Evolutionary conservation across 2,329 filamentous ascomycete genomes (phyloP).

Genomic region (Ceratocystis alfenasii): DNA sequence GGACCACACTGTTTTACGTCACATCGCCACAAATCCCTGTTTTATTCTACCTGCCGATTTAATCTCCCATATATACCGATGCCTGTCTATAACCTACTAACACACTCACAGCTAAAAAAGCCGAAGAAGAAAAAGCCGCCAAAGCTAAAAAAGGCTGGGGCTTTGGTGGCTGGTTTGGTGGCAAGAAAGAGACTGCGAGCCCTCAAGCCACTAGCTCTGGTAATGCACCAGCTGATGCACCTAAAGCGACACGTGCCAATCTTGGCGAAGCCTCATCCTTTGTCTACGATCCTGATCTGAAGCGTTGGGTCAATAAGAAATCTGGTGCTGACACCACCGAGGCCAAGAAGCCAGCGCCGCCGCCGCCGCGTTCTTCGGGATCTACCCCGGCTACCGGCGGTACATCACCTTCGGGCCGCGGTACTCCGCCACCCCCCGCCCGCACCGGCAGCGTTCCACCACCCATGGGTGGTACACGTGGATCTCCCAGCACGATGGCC

Average conservation of each 20-base stretch:
- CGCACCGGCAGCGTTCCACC: slow-evolving; percentile 28
- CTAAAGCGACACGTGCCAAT: slow-evolving; percentile 76
- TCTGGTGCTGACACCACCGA: slow-evolving; percentile 51
- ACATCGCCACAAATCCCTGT: too few species aligned
- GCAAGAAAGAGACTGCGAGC: slow-evolving; percentile 45
- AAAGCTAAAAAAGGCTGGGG: slow-evolving; percentile 58
- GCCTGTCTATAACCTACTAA: slow-evolving; percentile 17
- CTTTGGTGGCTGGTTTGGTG: slow-evolving; percentile 74
- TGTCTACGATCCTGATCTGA: slow-evolving; percentile 87
- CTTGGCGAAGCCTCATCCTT: slow-evolving; percentile 88
- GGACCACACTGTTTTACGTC: neutral
- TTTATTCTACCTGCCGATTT: neutral
- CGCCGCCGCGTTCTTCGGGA: slow-evolving; percentile 55
- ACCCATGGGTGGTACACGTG: slow-evolving; percentile 26
- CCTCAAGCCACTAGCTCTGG: slow-evolving; percentile 22
- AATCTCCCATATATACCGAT: neutral
- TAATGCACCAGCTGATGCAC: slow-evolving; percentile 34
- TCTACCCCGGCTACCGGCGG: slow-evolving; percentile 38
- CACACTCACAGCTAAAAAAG: slow-evolving; percentile 44
- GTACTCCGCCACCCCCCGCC: slow-evolving; percentile 28
- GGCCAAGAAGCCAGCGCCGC: slow-evolving; percentile 56
- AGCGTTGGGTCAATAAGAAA: slow-evolving; percentile 98
- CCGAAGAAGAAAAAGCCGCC: slow-evolving; percentile 34
- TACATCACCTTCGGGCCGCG: slow-evolving; percentile 35
- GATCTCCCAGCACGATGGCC: slow-evolving; percentile 9